Percentiles rank a stretch among this genome's conserved stretches.
Evolutionary conservation across 177 flowering plant species (phyloP).

Genomic region (Telopea speciosissima): DNA sequence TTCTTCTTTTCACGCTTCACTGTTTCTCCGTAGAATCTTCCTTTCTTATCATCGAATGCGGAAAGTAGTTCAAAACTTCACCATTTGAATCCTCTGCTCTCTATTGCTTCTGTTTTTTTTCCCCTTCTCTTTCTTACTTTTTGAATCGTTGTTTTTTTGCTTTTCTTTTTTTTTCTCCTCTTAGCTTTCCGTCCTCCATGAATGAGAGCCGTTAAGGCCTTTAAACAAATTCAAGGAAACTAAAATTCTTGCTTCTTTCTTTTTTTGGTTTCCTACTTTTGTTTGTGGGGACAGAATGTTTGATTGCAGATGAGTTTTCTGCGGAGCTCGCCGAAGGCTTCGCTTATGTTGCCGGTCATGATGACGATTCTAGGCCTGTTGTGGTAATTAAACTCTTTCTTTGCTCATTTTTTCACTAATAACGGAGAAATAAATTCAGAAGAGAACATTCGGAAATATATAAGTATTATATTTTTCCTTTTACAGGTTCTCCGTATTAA

Average conservation of each 20-base stretch:
- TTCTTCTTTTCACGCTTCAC: not conserved
- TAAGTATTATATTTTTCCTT: not conserved
- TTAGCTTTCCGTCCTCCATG: constrained; percentile 21
- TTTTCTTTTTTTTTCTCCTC: constrained; percentile 14
- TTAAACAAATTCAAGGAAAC: constrained; percentile 12
- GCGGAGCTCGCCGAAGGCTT: constrained; percentile 89
- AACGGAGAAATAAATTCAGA: not conserved
- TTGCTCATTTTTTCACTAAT: not conserved
- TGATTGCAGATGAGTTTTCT: constrained; percentile 95
- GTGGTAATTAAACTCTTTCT: constrained; percentile 37
- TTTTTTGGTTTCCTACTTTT: constrained; percentile 5
- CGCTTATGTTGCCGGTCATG: constrained; percentile 88
- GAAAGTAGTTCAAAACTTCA: constrained; percentile 1
- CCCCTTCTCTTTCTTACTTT: constrained; percentile 2
- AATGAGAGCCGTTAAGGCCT: constrained; percentile 24
- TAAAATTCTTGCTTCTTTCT: constrained; percentile 6
- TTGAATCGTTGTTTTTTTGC: constrained; percentile 14
- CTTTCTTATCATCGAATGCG: constrained; percentile 13
- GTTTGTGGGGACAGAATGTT: constrained; percentile 39
- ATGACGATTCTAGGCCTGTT: constrained; percentile 79
- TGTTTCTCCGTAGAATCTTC: constrained; percentile 8
- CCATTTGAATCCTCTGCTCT: constrained; percentile 1
- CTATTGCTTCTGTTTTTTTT: too few species aligned
- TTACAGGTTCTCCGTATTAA: constrained; percentile 84
- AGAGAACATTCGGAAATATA: not conserved